phyloP scores from a whole-genome alignment of 345 rosid species.

The Citrus sp. region DNA sequence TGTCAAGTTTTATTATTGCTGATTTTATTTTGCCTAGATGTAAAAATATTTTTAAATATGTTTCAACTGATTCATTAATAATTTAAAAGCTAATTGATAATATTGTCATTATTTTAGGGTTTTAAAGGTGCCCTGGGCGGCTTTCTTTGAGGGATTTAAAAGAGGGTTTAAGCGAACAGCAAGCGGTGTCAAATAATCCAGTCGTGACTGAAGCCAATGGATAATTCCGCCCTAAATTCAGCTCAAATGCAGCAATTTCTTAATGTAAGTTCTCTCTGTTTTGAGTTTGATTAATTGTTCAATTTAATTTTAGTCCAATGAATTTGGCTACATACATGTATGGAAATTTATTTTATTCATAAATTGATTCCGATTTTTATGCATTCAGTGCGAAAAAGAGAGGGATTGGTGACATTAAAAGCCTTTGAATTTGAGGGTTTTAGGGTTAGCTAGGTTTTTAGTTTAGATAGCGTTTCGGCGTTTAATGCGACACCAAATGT shows the following conservation, averaged over 20 bases:
- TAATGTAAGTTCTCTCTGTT: conserved; percentile 33
- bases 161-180: conserved; percentile 4
- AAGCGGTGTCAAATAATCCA: neutral
- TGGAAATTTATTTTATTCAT: neutral
- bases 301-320: too few relatives aligned
- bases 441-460: neutral
- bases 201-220: conserved; percentile 24
- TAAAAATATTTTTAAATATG: too few relatives aligned
- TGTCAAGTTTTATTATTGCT: too few relatives aligned
- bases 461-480: too few relatives aligned
- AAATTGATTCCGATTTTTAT: neutral
- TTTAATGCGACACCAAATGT: too few relatives aligned
- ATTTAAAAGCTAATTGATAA: too few relatives aligned
- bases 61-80: too few relatives aligned
- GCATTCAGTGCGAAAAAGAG: neutral
- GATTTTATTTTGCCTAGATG: too few relatives aligned
- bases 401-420: neutral
- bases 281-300: neutral
- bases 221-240: conserved; percentile 30
- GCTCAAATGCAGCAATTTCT: conserved; percentile 61
- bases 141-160: conserved; percentile 17
- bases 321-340: neutral
- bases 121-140: neutral
- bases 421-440: neutral
- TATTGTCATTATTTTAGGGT: too few relatives aligned